Conservation (phyloP, 148 eudicot species). For the Pouteria glomerata region DNA sequence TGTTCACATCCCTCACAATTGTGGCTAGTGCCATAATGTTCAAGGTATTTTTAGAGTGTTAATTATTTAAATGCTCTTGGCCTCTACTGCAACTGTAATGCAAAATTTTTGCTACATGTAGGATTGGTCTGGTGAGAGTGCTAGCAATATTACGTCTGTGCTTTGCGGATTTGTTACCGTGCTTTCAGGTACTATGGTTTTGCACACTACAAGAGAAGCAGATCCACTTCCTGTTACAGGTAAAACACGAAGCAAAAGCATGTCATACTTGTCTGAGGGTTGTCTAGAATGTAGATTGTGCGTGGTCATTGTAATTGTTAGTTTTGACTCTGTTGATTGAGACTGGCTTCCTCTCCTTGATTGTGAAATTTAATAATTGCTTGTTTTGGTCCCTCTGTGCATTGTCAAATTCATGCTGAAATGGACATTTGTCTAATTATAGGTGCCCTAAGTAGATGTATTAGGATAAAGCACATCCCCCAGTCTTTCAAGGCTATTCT, state of each 20-base stretch:
- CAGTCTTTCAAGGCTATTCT: background rate
- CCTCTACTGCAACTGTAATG: background rate
- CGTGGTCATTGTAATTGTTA: background rate
- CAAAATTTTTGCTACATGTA: slow-evolving; percentile 14
- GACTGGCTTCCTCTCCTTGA: background rate
- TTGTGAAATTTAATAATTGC: background rate
- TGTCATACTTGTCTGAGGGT: background rate
- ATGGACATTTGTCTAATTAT: background rate
- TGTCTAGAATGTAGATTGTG: background rate
- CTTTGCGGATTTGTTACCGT: slow-evolving; percentile 70
- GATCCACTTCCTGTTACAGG: slow-evolving; percentile 33
- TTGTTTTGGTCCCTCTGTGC: background rate
- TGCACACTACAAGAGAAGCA: slow-evolving; percentile 56
- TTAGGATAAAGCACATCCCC: background rate
- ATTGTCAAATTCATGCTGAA: too few species aligned
- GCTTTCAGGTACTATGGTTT: slow-evolving; percentile 55
- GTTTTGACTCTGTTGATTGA: background rate
- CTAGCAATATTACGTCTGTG: slow-evolving; percentile 50
- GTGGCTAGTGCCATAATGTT: slow-evolving; percentile 68
- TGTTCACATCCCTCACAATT: slow-evolving; percentile 69
- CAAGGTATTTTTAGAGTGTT: slow-evolving; percentile 30
- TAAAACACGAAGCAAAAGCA: slow-evolving; percentile 2
- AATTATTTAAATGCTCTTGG: background rate
- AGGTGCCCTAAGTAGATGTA: background rate
- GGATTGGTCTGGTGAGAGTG: slow-evolving; percentile 74